Percentiles rank a stretch among this genome's conserved stretches.
Evolutionary conservation across 352 stramenopile species (phyloP).

Genomic region (Globisporangium solare): DNA sequence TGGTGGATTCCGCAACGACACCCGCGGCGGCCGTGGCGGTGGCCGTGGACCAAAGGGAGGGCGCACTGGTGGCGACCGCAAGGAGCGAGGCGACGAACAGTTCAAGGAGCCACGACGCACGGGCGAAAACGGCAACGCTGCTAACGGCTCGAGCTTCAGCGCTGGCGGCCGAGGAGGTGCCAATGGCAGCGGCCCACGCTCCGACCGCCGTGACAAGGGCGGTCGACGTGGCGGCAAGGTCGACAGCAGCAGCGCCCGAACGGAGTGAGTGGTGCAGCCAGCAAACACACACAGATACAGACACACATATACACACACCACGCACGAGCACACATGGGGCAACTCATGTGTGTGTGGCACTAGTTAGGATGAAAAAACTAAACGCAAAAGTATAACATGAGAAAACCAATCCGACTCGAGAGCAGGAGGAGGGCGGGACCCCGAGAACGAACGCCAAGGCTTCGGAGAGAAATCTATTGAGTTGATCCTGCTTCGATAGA

Average conservation of each 20-base stretch:
- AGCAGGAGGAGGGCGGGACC: slow-evolving; percentile 79
- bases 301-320: slow-evolving; percentile 17
- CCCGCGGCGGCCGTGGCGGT: slow-evolving; percentile 40
- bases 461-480: not conserved
- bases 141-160: slow-evolving; percentile 18
- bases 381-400: slow-evolving; percentile 1
- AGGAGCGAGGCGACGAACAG: slow-evolving; percentile 51
- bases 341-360: slow-evolving; percentile 1
- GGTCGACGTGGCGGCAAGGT: slow-evolving; percentile 63
- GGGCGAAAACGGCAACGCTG: slow-evolving; percentile 16
- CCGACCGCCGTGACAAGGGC: slow-evolving; percentile 57
- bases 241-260: slow-evolving; percentile 37
- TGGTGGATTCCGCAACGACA: slow-evolving; percentile 42
- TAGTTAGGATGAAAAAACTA: slow-evolving; percentile 19
- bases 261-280: slow-evolving; percentile 19
- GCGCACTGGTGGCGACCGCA: slow-evolving; percentile 47
- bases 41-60: slow-evolving; percentile 44
- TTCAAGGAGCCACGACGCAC: slow-evolving; percentile 28
- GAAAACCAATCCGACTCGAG: not conserved
- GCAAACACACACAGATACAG: slow-evolving; percentile 20
- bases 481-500: not conserved
- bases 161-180: not conserved
- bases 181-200: slow-evolving; percentile 25
- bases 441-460: not conserved
- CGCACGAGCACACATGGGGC: slow-evolving; percentile 8